Evolutionary conservation across 129 eudicot genomes (phyloP).

Genomic region (Scalesia atractyloides): DNA sequence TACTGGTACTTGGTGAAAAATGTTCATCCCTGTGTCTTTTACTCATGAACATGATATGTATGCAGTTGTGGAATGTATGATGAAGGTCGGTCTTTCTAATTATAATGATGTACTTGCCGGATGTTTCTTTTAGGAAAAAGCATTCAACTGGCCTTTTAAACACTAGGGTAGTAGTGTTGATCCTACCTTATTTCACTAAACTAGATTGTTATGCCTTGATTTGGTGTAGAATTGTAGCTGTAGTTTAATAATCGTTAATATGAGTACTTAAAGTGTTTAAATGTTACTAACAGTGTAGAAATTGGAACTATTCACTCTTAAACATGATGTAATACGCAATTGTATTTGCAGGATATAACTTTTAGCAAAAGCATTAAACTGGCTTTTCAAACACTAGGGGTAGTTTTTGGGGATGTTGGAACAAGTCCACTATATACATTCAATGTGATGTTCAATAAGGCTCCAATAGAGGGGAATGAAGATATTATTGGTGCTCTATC

Average conservation of each 20-base stretch:
- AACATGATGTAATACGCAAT: not conserved
- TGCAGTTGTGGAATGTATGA: not conserved
- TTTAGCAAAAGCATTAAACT: conserved; percentile 52
- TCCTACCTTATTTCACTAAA: not conserved
- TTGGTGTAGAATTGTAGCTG: not conserved
- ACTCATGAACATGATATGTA: not conserved
- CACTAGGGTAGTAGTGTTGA: conserved; percentile 40
- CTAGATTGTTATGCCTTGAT: not conserved
- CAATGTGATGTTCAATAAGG: conserved; percentile 92
- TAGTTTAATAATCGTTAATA: not conserved
- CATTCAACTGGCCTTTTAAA: conserved; percentile 62
- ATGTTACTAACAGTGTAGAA: not conserved
- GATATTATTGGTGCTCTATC: conserved; percentile 95
- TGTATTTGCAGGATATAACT: conserved; percentile 64
- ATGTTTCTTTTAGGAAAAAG: conserved; percentile 54
- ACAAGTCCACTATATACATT: conserved; percentile 91
- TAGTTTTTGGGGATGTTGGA: conserved; percentile 98
- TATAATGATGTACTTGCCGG: conserved; percentile 47
- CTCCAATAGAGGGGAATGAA: conserved; percentile 78
- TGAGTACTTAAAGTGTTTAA: not conserved
- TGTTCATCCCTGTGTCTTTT: too few relatives aligned
- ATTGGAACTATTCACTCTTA: not conserved
- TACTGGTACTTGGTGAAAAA: too few relatives aligned
- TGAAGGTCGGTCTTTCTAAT: not conserved
- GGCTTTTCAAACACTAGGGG: conserved; percentile 90